Base-by-base conservation (phyloP, 352 stramenopile species). In the Pythium oligandrum region DNA sequence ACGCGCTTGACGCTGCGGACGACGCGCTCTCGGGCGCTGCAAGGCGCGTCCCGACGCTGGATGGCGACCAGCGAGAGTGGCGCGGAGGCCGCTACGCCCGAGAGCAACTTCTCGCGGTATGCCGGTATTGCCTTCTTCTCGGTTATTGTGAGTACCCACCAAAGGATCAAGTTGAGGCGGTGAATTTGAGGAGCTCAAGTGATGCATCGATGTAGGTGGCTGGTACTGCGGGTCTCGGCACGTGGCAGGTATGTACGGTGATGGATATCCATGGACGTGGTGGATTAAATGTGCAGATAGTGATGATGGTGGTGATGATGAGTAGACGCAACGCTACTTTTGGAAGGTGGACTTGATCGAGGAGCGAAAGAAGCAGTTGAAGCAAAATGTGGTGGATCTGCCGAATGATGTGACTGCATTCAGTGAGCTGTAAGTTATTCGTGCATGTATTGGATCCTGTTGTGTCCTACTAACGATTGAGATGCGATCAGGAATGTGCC, bases 281-380 rank as follows among this genome's bases (percentile, higher is more conserved):
- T 40, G 26, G 9, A 7, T 26, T 30, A 42, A 37, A 31, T 55
- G 26, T 10, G 4, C 10, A 40, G 33, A 47, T 40, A 7, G 4
- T 17, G 10, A 48, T 47, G 11, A 30, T 54, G 45, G 1, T 56
- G 40, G 5, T 26, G 39, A 34, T 51, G 51, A 37, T 51, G 12
- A 6, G 11, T 40, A 95, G 84, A 90, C 70, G 12, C 66, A 93
- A 57, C 77, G 87, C 1, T 96, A 96, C 72, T 88, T 75, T 56
- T 96, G 87, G 87, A 96, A 96, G 58, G 68, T 90, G n/a, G 65
- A 86, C 37, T 44, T 96, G 52, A 86, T 96, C 31, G 81, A 93
- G 49, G 70, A 95, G 56, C 83, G 87, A 50, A 79, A 78, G 44
- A 81, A 88, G 57, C 78, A 91, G 59, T 68, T 96, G 6, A 66